A percentile compares a stretch with the other conserved stretches of the same genome.
Conservation (phyloP, 2,329 filamentous ascomycete genomes). For the Sporothrix pseudoabietina region DNA sequence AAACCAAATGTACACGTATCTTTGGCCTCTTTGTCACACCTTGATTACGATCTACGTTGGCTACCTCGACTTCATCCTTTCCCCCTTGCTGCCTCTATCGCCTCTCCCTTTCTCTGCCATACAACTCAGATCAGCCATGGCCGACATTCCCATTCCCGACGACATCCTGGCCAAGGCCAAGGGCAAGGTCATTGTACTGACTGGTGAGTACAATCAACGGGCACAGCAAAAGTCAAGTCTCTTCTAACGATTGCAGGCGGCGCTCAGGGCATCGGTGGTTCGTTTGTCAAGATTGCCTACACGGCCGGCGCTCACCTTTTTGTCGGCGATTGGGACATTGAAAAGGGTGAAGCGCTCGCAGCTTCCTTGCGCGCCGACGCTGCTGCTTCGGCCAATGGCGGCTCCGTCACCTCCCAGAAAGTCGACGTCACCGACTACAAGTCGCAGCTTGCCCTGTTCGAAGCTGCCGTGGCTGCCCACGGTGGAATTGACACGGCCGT, state of each 20-base stretch:
- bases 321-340: conserved; percentile 38
- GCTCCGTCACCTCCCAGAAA: conserved; percentile 43
- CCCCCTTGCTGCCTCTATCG: not conserved
- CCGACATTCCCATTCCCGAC: conserved; percentile 10
- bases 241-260: conserved; percentile 25
- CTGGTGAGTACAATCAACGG: conserved; percentile 26
- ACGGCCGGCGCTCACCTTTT: conserved; percentile 37
- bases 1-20: too few species aligned
- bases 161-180: conserved; percentile 23
- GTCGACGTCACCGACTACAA: conserved; percentile 51
- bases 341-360: conserved; percentile 34
- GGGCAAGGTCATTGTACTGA: conserved; percentile 36
- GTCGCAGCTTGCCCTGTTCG: conserved; percentile 51
- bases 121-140: conserved; percentile 2
- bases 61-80: too few species aligned
- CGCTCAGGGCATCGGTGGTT: conserved; percentile 39
- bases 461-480: conserved; percentile 48
- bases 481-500: conserved; percentile 53
- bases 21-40: too few species aligned
- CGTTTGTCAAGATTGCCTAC: conserved; percentile 35
- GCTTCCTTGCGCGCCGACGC: conserved; percentile 21
- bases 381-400: conserved; percentile 20
- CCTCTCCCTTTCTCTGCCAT: not conserved
- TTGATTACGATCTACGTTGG: too few species aligned
- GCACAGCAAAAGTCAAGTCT: not conserved